phyloP scores from a whole-genome alignment of 75 land plant genomes.

The Chamaecyparis obtusa region DNA sequence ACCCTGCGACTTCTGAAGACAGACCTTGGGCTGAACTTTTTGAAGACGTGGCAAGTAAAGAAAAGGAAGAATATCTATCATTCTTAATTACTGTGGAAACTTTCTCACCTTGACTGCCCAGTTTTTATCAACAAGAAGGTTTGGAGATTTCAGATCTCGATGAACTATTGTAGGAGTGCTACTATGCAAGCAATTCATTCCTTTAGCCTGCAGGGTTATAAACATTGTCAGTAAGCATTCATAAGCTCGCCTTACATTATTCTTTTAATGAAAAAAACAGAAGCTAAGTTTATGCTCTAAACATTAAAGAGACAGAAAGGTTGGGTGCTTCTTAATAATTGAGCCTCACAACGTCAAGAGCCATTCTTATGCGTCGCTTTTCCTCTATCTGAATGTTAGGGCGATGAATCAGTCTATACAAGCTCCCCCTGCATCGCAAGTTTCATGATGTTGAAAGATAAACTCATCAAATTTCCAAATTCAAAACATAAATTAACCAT shows the following conservation, averaged over 20 bases:
- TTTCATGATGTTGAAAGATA: not conserved
- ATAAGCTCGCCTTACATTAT: not conserved
- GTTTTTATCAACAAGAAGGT: constrained; percentile 94
- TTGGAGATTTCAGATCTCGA: constrained; percentile 95
- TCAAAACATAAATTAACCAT: not conserved
- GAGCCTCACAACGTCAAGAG: constrained; percentile 73
- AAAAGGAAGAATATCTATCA: not conserved
- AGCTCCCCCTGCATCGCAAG: constrained; percentile 64
- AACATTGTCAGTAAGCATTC: not conserved
- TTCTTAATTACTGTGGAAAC: constrained; percentile 6
- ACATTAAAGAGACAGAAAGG: not conserved
- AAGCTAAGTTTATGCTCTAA: not conserved
- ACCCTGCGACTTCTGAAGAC: not conserved
- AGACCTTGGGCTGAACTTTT: not conserved
- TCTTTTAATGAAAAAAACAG: not conserved
- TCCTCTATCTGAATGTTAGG: constrained; percentile 69
- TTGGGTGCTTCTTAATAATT: not conserved
- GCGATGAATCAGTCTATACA: constrained; percentile 70
- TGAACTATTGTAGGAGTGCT: constrained; percentile 89
- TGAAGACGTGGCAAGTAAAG: not conserved
- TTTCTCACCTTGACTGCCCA: constrained; percentile 89
- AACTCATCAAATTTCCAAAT: not conserved
- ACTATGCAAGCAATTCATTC: constrained; percentile 96
- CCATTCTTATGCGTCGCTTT: constrained; percentile 65
- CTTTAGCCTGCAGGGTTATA: constrained; percentile 68